These are phyloP conservation scores for Atractiella rhizophila DNA, from an alignment of 768 basidiomycete genomes.

Conservation along the genomic window DNA sequence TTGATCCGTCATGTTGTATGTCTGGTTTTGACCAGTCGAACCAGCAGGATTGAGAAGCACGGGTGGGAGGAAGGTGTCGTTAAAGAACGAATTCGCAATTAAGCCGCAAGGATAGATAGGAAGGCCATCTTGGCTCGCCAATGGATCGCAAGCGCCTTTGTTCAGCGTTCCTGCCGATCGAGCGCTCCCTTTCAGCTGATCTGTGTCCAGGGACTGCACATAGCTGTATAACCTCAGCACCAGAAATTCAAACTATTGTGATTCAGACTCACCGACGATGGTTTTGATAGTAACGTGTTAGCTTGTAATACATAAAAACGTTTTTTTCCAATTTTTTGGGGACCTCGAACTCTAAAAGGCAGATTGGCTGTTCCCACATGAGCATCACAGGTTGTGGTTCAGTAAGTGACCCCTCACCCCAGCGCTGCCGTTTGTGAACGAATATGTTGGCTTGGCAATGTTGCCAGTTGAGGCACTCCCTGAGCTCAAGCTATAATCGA, in stretches of 20 bases:
- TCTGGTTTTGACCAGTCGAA: conserved; percentile 20
- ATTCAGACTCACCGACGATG: no score
- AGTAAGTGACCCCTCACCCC: conserved; percentile 22
- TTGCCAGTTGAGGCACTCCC: conserved; percentile 21
- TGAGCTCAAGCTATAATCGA: conserved; percentile 37
- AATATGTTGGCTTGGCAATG: conserved; percentile 41
- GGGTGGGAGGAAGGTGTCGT: conserved; percentile 59
- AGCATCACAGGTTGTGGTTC: no score
- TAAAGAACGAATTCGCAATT: conserved; percentile 91
- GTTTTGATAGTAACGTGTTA: conserved; percentile 93
- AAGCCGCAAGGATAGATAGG: conserved; percentile 82
- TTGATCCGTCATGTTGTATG: conserved; percentile 46
- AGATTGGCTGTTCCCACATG: no score
- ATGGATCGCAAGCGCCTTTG: no score
- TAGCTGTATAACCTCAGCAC: no score
- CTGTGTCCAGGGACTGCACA: conserved; percentile 62
- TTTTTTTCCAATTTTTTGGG: conserved; percentile 46
- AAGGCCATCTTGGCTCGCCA: no score
- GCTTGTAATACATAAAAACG: conserved; percentile 83
- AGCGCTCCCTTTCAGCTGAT: conserved; percentile 55
- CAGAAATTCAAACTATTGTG: no score
- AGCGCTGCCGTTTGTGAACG: conserved; percentile 35
- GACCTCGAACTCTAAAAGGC: conserved; percentile 56
- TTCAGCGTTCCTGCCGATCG: conserved; percentile 31
- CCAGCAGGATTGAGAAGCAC: conserved; percentile 32